phyloP scores from a whole-genome alignment of 2,329 filamentous ascomycete species.

The Herpotrichia juniperi region DNA sequence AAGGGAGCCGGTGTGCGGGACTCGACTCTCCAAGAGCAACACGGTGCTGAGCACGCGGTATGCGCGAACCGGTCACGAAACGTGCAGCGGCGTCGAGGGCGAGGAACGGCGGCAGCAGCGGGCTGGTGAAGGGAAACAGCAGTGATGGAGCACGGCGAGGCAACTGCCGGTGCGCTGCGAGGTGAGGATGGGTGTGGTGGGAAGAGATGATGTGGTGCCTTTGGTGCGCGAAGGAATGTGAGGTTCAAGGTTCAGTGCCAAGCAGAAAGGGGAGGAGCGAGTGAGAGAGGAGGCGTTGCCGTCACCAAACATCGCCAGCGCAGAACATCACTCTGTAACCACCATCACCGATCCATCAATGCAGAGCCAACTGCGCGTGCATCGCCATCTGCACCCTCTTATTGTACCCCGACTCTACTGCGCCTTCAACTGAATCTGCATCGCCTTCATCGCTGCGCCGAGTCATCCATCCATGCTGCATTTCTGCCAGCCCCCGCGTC shows the following conservation, averaged over 20 bases:
- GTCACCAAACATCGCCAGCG: conserved; percentile 4
- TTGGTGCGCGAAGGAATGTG: not conserved
- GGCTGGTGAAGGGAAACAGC: not conserved
- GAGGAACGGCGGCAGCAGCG: not conserved
- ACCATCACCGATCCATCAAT: not conserved
- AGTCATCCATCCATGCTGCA: conserved; percentile 4
- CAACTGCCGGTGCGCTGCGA: not conserved
- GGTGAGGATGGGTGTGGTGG: conserved; percentile 1
- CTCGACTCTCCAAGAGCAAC: conserved; percentile 6
- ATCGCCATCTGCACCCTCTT: not conserved
- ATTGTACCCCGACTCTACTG: not conserved
- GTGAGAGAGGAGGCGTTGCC: not conserved
- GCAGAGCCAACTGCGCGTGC: not conserved
- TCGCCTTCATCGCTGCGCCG: not conserved
- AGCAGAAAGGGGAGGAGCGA: conserved; percentile 2
- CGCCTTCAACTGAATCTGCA: not conserved
- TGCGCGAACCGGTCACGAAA: conserved; percentile 25
- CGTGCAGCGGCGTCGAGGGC: not conserved
- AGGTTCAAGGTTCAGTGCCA: not conserved
- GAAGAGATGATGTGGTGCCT: conserved; percentile 3
- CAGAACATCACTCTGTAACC: conserved; percentile 1
- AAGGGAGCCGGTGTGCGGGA: conserved; percentile 11
- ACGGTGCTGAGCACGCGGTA: conserved; percentile 16
- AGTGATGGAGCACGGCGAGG: not conserved
- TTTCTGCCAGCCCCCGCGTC: conserved; percentile 31